Conservation (phyloP, 345 rosid species). For the Eucalyptus pauciflora region DNA sequence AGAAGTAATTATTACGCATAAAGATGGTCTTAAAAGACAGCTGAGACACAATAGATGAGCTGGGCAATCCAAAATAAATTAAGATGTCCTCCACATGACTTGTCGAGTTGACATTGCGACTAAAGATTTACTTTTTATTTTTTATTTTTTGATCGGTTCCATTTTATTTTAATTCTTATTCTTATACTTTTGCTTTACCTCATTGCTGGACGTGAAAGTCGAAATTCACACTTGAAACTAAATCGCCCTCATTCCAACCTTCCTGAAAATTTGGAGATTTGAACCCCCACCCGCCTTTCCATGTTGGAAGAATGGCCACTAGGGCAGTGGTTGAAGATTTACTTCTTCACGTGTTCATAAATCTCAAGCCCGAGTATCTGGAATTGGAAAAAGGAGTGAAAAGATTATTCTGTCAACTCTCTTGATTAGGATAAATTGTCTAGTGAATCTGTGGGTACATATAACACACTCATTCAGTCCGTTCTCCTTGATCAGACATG, state of each 20-base stretch:
- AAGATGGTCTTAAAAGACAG: background rate
- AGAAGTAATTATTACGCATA: background rate
- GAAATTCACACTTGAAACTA: fast-evolving
- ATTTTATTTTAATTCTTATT: no score
- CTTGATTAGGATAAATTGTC: background rate
- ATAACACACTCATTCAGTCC: background rate
- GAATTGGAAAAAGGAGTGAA: background rate
- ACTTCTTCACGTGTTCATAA: background rate
- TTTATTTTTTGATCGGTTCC: no score
- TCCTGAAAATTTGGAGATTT: fast-evolving
- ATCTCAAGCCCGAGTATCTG: background rate
- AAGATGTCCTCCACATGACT: background rate
- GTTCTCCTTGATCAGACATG: background rate
- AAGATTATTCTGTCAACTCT: background rate
- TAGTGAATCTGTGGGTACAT: background rate
- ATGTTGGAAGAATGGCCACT: fast-evolving
- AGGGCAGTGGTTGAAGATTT: background rate
- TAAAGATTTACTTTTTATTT: background rate
- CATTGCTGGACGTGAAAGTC: fast-evolving
- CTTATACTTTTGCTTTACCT: fast-evolving
- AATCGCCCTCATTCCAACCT: fast-evolving
- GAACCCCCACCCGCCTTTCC: fast-evolving
- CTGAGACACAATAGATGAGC: background rate
- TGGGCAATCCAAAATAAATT: background rate
- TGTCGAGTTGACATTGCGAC: background rate